Evolutionary conservation across 768 basidiomycete genomes (phyloP).

Genomic region (Mrakia hoshinonis): DNA sequence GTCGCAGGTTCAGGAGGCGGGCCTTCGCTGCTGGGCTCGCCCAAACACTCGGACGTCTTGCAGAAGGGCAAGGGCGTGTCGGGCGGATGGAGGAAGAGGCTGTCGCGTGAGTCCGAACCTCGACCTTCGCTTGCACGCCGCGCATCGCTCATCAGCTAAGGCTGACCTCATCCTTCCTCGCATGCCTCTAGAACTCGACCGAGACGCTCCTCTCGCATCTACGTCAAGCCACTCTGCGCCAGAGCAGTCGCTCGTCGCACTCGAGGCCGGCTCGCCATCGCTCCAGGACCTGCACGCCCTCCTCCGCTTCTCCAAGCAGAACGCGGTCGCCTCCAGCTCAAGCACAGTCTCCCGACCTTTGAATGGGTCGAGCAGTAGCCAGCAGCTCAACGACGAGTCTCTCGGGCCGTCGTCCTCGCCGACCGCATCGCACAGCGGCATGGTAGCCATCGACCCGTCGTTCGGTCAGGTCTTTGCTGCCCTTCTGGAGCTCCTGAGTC

Average conservation of each 20-base stretch:
- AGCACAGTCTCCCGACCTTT: too few relatives aligned
- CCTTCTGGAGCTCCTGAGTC: too few relatives aligned
- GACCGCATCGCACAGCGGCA: too few relatives aligned
- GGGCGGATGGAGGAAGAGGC: neutral
- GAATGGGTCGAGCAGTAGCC: neutral
- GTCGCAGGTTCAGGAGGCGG: neutral
- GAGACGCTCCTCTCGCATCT: neutral
- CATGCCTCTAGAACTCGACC: neutral
- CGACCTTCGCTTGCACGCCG: too few relatives aligned
- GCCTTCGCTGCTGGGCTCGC: too few relatives aligned
- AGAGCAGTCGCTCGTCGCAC: neutral
- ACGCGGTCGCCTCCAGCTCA: too few relatives aligned
- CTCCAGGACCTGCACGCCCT: neutral
- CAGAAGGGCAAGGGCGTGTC: neutral
- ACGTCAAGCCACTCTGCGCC: neutral
- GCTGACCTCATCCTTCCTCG: neutral
- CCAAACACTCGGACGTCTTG: too few relatives aligned
- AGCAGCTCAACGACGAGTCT: too few relatives aligned
- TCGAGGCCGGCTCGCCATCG: neutral
- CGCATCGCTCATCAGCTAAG: neutral
- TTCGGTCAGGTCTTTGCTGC: too few relatives aligned
- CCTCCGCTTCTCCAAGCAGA: neutral
- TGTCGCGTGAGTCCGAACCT: neutral
- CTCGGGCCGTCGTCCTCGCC: too few relatives aligned
- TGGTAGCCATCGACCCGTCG: too few relatives aligned